These are phyloP conservation scores for Hyaloscypha variabilis DNA, from an alignment of 495 filamentous ascomycete genomes.

Conservation along the genomic window DNA sequence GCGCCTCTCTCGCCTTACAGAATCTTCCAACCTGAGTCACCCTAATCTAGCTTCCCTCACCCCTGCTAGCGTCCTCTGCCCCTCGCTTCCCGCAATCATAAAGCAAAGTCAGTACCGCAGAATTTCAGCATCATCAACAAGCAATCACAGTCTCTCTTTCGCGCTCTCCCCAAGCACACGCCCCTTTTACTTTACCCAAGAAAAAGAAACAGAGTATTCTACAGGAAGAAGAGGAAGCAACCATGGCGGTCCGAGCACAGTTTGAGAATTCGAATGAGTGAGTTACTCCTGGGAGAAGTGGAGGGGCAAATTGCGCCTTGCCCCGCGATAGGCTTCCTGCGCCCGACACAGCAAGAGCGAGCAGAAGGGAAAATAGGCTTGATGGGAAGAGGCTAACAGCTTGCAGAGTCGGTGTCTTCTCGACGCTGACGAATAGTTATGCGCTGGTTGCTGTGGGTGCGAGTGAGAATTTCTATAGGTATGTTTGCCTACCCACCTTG, in stretches of 20 bases:
- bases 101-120: not conserved
- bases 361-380: not conserved
- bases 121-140: not conserved
- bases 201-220: conserved; percentile 17
- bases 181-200: conserved; percentile 22
- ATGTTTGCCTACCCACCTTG: conserved; percentile 7
- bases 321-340: conserved; percentile 15
- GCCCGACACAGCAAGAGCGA: not conserved
- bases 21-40: conserved; percentile 11
- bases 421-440: conserved; percentile 95
- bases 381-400: not conserved
- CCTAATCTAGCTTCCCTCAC: conserved; percentile 3
- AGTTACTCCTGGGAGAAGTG: conserved; percentile 34
- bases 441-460: conserved; percentile 90
- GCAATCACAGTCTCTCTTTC: not conserved
- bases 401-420: conserved; percentile 89
- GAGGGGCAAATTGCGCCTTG: conserved; percentile 17
- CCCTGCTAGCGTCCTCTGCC: conserved; percentile 19
- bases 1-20: conserved; percentile 8
- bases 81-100: conserved; percentile 18
- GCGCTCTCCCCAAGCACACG: not conserved
- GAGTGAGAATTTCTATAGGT: conserved; percentile 98
- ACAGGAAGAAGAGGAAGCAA: conserved; percentile 25
- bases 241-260: conserved; percentile 83
- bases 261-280: conserved; percentile 99